phyloP scores from a whole-genome alignment of 192 early-diverging fungal species.

The Podochytrium sp. region DNA sequence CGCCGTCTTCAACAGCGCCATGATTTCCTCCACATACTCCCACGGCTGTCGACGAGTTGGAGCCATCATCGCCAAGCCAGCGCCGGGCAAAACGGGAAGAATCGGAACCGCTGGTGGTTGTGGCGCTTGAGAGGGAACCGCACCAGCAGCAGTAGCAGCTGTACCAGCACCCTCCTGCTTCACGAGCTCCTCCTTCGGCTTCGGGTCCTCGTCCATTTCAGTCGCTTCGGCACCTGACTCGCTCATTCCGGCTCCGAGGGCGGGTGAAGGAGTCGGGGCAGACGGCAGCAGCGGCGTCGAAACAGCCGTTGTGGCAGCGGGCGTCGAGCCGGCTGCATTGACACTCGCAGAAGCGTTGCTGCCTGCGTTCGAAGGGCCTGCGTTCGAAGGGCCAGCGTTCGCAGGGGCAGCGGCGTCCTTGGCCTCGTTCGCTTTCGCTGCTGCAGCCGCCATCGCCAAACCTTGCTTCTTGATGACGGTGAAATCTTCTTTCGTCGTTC shows the following conservation, averaged over 20 bases:
- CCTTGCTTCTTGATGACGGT: constrained; percentile 63
- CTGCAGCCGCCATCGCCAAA: constrained; percentile 1
- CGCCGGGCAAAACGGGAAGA: constrained; percentile 4
- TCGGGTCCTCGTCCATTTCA: constrained; percentile 29
- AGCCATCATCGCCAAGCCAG: neutral
- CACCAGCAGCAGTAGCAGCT: neutral
- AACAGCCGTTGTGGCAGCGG: neutral
- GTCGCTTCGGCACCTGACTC: constrained; percentile 11
- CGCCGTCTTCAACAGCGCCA: constrained; percentile 91
- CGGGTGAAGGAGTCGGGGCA: neutral
- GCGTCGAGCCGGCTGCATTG: neutral
- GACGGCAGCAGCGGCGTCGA: neutral
- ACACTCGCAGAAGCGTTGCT: too few species aligned
- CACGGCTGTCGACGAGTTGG: constrained; percentile 65
- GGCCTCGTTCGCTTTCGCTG: constrained; percentile 20
- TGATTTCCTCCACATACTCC: constrained; percentile 93
- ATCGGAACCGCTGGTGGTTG: neutral
- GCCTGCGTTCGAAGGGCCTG: too few species aligned
- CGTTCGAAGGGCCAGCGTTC: neutral
- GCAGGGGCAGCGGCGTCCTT: neutral
- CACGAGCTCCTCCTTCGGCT: neutral
- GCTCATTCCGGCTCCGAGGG: neutral
- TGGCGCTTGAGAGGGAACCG: neutral
- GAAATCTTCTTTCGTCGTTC: constrained; percentile 91
- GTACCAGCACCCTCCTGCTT: neutral